These are phyloP conservation scores for Primulina huaijiensis DNA, from an alignment of 257 asterid genomes.

Conservation along the genomic window DNA sequence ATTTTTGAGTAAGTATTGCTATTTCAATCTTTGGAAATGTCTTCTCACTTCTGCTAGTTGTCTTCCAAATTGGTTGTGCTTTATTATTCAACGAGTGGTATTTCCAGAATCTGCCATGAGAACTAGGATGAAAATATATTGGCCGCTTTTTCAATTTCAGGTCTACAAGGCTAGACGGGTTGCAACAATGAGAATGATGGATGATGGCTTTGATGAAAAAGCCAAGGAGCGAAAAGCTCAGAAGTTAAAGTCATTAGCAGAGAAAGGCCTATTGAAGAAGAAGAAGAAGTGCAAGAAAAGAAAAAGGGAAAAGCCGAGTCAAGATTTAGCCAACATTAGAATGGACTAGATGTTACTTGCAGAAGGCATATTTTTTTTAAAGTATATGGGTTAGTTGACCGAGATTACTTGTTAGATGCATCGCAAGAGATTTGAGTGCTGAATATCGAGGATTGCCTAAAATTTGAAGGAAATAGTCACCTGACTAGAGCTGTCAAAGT, in stretches of 20 bases:
- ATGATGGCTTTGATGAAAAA: constrained; percentile 86
- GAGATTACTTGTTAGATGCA: background rate
- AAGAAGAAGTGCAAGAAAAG: constrained; percentile 35
- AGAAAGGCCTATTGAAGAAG: constrained; percentile 41
- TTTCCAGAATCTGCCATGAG: background rate
- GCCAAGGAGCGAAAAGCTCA: constrained; percentile 64
- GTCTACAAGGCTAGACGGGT: constrained; percentile 90
- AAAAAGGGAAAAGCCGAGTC: constrained; percentile 20
- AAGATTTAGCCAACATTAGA: background rate
- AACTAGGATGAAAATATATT: background rate
- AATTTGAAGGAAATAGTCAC: background rate
- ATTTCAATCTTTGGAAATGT: background rate
- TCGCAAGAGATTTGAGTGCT: background rate
- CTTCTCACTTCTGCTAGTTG: background rate
- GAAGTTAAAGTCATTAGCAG: constrained; percentile 49
- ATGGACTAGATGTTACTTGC: background rate
- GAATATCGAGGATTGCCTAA: no score
- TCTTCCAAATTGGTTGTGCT: background rate
- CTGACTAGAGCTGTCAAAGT: background rate
- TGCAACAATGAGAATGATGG: constrained; percentile 78
- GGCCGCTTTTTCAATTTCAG: constrained; percentile 34
- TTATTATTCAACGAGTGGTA: background rate
- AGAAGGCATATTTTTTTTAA: background rate
- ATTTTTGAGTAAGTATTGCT: background rate
- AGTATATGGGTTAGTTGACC: background rate